Conservation (phyloP, 192 early-diverging fungal genomes). For the Backusella australiensis region DNA sequence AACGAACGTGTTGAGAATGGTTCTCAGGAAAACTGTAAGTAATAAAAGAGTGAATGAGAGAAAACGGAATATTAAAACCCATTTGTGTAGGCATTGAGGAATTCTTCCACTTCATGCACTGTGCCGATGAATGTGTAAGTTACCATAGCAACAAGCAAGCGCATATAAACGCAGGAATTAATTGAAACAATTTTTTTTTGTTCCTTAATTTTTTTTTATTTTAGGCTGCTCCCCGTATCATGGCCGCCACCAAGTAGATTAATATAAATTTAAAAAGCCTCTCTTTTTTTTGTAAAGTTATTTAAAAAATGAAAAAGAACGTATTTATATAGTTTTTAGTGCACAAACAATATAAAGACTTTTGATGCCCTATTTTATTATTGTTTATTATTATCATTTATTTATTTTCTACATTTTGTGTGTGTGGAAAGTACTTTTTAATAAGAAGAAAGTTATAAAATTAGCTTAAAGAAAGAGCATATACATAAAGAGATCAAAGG, state of each 20-base stretch:
- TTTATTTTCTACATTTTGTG: not conserved
- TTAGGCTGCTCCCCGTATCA: conserved; percentile 62
- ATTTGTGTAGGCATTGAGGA: conserved; percentile 58
- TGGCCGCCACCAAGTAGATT: conserved; percentile 54
- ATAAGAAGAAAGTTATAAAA: not conserved
- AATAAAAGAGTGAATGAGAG: not conserved
- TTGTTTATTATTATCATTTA: not conserved
- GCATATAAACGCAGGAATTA: not conserved
- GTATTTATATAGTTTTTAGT: not conserved
- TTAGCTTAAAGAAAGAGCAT: not conserved
- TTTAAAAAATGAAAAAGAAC: not conserved
- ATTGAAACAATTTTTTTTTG: not conserved
- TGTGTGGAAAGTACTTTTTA: not conserved
- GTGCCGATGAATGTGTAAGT: conserved; percentile 81
- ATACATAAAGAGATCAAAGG: not conserved
- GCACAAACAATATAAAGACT: not conserved
- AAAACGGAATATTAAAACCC: not conserved
- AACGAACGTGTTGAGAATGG: conserved; percentile 72
- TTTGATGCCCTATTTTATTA: not conserved
- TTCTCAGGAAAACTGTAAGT: conserved; percentile 69
- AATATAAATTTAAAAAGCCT: not conserved
- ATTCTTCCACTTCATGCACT: conserved; percentile 81
- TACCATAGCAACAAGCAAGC: not conserved
- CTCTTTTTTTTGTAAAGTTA: conserved; percentile 6
- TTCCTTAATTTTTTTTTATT: not conserved